These are phyloP conservation scores for Boletus rubescentipes DNA, from an alignment of 768 basidiomycete species.

Conservation along the genomic window DNA sequence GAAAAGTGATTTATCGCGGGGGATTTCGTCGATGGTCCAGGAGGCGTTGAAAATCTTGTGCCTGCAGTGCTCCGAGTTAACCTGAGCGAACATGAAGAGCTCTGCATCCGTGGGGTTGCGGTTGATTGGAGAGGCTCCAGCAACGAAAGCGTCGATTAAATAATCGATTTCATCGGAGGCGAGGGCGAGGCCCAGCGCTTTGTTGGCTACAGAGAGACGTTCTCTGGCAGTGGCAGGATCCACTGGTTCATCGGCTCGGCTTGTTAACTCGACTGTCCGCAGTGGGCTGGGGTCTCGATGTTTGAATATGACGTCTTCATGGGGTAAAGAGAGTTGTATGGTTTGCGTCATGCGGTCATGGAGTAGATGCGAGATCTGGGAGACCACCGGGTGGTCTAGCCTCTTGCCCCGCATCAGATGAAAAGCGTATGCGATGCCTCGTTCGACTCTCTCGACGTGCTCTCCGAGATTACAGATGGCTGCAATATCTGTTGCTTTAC, in stretches of 20 bases:
- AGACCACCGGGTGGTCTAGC: constrained; percentile 48
- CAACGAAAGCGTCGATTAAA: constrained; percentile 83
- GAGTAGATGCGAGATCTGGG: constrained; percentile 63
- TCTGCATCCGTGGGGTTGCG: constrained; percentile 96
- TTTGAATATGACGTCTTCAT: constrained; percentile 54
- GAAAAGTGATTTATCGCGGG: constrained; percentile 76
- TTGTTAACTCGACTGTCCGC: constrained; percentile 62
- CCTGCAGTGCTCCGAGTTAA: constrained; percentile 99
- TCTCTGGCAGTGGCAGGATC: constrained; percentile 48
- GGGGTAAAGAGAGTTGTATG: constrained; percentile 58
- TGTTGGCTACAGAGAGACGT: constrained; percentile 75
- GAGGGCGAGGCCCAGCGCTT: constrained; percentile 84
- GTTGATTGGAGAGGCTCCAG: constrained; percentile 61
- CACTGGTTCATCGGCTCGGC: constrained; percentile 18
- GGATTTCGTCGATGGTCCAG: constrained; percentile 82
- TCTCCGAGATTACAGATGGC: constrained; percentile 76
- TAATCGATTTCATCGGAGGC: constrained; percentile 90
- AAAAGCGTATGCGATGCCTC: constrained; percentile 74
- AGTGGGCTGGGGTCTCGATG: constrained; percentile 68
- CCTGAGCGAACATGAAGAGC: constrained; percentile 99
- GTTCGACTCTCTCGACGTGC: constrained; percentile 79
- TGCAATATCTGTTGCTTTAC: constrained; percentile 97
- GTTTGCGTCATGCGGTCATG: constrained; percentile 98
- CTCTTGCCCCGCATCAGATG: constrained; percentile 39
- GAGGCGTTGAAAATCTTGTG: constrained; percentile 99